Conservation (phyloP, 163 green algal genomes). For the Trebouxia gelatinosa region DNA sequence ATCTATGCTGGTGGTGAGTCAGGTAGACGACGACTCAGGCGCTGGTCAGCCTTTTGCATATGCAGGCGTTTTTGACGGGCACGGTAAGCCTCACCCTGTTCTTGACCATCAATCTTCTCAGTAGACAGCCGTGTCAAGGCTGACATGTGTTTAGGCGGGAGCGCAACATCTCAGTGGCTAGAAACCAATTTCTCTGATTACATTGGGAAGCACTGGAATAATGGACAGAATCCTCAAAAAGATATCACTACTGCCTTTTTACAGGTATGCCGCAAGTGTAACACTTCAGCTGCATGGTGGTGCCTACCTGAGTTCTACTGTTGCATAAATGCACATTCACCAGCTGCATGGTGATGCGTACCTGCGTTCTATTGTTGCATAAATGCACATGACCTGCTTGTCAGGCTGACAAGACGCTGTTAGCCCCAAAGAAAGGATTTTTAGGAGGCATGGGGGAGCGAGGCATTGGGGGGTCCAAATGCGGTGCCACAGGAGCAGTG, state of each 20-base stretch:
- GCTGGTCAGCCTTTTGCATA: constrained; percentile 15
- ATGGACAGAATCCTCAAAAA: background rate
- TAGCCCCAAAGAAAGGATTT: constrained; percentile 61
- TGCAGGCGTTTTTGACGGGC: constrained; percentile 26
- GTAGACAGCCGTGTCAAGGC: background rate
- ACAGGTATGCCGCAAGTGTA: background rate
- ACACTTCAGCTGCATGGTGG: no score
- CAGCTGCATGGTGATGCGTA: no score
- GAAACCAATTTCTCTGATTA: constrained; percentile 3
- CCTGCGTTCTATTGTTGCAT: no score
- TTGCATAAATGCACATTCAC: no score
- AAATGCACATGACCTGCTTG: background rate
- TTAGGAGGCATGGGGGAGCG: constrained; percentile 74
- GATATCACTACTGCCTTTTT: constrained; percentile 7
- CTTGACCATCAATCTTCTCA: background rate
- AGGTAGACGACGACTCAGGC: background rate
- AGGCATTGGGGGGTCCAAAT: constrained; percentile 91
- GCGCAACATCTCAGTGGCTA: constrained; percentile 23
- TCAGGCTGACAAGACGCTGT: constrained; percentile 49
- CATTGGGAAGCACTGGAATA: background rate
- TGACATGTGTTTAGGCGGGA: background rate
- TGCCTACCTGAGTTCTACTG: no score
- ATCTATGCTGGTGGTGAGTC: background rate
- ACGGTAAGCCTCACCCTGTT: background rate
- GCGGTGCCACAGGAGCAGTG: constrained; percentile 81